phyloP scores from a whole-genome alignment of 495 filamentous ascomycete species.

The Lindgomyces ingoldianus region DNA sequence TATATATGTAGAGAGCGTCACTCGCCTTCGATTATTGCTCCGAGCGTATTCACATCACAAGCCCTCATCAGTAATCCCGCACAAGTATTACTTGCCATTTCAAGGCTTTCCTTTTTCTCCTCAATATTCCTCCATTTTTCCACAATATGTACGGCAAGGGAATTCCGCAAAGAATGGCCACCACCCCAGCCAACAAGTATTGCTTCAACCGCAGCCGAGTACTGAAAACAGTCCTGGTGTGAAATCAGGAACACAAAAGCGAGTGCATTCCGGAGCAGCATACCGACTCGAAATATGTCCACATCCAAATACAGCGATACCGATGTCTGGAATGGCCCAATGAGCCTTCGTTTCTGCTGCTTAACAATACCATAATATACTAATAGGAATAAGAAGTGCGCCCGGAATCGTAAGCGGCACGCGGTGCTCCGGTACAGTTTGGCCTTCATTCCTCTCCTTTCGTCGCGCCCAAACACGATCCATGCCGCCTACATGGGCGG shows the following conservation, averaged over 20 bases:
- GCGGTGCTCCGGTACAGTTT: conserved; percentile 42
- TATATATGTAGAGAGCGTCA: too few relatives aligned
- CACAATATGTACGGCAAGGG: conserved; percentile 26
- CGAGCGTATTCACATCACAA: too few relatives aligned
- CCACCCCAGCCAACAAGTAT: conserved; percentile 32
- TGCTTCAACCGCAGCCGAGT: conserved; percentile 29
- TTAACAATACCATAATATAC: conserved; percentile 56
- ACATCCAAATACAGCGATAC: conserved; percentile 14
- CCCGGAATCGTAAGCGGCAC: conserved; percentile 41
- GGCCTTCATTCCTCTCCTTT: conserved; percentile 18
- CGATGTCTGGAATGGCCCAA: conserved; percentile 54
- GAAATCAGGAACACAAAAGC: conserved; percentile 35
- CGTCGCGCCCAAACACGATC: conserved; percentile 35
- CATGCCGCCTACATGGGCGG: conserved; percentile 34
- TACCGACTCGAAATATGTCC: neutral
- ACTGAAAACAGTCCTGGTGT: conserved; percentile 21
- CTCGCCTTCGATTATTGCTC: too few relatives aligned
- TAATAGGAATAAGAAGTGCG: conserved; percentile 50
- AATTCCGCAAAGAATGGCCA: conserved; percentile 17
- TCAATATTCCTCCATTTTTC: conserved; percentile 30
- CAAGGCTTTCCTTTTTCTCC: conserved; percentile 1
- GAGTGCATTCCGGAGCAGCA: conserved; percentile 3
- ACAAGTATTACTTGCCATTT: neutral
- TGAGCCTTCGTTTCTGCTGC: conserved; percentile 43
- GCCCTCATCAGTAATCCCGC: neutral